phyloP scores from a whole-genome alignment of 164 flowering plant genomes.

The Vitis amurensis region DNA sequence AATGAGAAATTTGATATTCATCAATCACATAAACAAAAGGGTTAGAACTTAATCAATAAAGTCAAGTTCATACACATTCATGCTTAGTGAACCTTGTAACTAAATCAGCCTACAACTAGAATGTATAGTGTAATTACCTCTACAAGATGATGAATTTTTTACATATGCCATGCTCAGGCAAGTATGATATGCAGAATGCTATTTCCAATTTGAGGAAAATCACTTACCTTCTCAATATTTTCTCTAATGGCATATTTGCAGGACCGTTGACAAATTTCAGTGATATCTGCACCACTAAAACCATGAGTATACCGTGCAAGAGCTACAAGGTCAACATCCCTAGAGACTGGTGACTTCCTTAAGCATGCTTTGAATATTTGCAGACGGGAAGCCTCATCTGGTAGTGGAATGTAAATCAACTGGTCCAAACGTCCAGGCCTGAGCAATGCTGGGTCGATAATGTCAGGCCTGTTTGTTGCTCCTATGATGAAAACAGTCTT shows the following conservation, averaged over 20 bases:
- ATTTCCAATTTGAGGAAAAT: background rate
- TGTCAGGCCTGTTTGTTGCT: constrained; percentile 73
- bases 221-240: constrained; percentile 58
- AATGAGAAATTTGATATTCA: background rate
- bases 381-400: constrained; percentile 64
- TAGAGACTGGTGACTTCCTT: constrained; percentile 60
- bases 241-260: constrained; percentile 75
- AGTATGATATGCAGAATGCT: background rate
- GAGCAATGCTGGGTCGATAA: constrained; percentile 66
- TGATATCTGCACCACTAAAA: constrained; percentile 72
- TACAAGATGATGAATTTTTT: background rate
- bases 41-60: background rate
- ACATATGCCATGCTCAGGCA: background rate
- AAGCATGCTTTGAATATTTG: constrained; percentile 65
- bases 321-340: constrained; percentile 50
- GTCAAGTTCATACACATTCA: background rate
- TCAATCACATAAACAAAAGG: background rate
- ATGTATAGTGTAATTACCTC: background rate
- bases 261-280: constrained; percentile 70
- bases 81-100: background rate
- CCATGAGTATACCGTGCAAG: constrained; percentile 58
- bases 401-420: constrained; percentile 64
- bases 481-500: constrained; percentile 73
- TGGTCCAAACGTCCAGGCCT: constrained; percentile 76
- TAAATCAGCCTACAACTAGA: background rate